These are phyloP conservation scores for Pyrrhoderma noxium DNA, from an alignment of 1,284 basidiomycete species.

Conservation along the genomic window DNA sequence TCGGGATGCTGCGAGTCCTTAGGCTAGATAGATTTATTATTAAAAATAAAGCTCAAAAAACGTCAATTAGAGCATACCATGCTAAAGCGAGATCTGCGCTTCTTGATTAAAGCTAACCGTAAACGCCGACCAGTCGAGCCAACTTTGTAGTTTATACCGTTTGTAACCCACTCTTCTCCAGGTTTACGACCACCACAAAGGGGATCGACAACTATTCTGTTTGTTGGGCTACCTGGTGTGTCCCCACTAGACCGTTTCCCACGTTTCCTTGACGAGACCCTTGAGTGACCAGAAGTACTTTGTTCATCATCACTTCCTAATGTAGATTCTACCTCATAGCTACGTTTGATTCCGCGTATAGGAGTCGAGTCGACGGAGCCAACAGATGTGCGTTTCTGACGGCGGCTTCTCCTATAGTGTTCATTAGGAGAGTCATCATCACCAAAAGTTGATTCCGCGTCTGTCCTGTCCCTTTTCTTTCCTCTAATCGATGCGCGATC, in stretches of 20 bases:
- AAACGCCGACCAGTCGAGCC: constrained; percentile 62
- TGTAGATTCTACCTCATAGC: constrained; percentile 43
- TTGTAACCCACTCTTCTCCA: constrained; percentile 69
- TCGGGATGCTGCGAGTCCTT: constrained; percentile 72
- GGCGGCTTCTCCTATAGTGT: constrained; percentile 24
- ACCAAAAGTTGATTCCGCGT: constrained; percentile 64
- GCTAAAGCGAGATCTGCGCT: constrained; percentile 54
- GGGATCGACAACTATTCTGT: constrained; percentile 38
- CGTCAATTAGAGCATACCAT: constrained; percentile 46
- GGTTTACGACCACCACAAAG: constrained; percentile 48
- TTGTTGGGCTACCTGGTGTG: constrained; percentile 29
- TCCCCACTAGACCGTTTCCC: constrained; percentile 23
- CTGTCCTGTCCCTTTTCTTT: constrained; percentile 67
- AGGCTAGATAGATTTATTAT: constrained; percentile 39
- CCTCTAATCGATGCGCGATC: constrained; percentile 37
- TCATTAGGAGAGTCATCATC: constrained; percentile 43
- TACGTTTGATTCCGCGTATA: constrained; percentile 55
- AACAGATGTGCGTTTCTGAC: constrained; percentile 39
- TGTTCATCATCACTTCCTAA: constrained; percentile 42
- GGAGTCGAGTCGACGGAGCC: constrained; percentile 28
- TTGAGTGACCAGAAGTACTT: constrained; percentile 21
- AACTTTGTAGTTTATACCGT: constrained; percentile 62
- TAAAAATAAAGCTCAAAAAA: constrained; percentile 3
- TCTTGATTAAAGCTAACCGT: constrained; percentile 60
- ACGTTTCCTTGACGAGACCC: constrained; percentile 20